Percentiles rank a stretch among this genome's conserved stretches.
Evolutionary conservation across 2,329 filamentous ascomycete genomes (phyloP).

Genomic region (Neoascochyta sp.): DNA sequence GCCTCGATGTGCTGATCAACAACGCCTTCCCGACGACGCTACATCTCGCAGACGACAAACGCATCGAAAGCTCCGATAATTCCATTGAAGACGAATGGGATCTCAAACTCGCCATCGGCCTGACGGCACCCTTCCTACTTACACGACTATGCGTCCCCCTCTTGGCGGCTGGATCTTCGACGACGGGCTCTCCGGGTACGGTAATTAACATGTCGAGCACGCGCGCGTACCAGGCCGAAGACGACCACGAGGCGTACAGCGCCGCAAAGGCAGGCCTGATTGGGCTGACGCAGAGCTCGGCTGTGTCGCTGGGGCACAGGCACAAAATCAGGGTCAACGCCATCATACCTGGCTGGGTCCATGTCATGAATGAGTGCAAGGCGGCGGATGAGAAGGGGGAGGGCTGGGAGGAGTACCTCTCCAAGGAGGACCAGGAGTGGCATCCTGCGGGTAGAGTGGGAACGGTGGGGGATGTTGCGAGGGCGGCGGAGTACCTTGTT

Average conservation of each 20-base stretch:
- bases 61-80: constrained; percentile 31
- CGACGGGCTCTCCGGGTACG: constrained; percentile 23
- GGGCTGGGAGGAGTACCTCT: constrained; percentile 48
- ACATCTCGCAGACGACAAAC: constrained; percentile 18
- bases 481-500: constrained; percentile 42
- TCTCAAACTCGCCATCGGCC: constrained; percentile 29
- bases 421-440: constrained; percentile 46
- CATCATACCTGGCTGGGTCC: constrained; percentile 52
- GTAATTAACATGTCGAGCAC: constrained; percentile 51
- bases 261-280: constrained; percentile 51
- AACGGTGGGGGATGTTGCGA: constrained; percentile 46
- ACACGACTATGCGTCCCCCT: constrained; percentile 31
- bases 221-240: constrained; percentile 48
- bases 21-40: constrained; percentile 34
- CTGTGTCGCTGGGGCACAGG: constrained; percentile 43
- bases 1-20: constrained; percentile 35
- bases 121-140: constrained; percentile 35
- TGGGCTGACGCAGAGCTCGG: constrained; percentile 50
- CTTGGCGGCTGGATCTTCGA: constrained; percentile 17
- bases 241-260: constrained; percentile 50
- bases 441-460: constrained; percentile 51
- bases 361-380: constrained; percentile 46
- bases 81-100: constrained; percentile 35
- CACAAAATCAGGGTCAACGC: constrained; percentile 49
- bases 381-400: constrained; percentile 40